Evolutionary conservation across 345 rosid genomes (phyloP).

Genomic region (Hibiscus syriacus): DNA sequence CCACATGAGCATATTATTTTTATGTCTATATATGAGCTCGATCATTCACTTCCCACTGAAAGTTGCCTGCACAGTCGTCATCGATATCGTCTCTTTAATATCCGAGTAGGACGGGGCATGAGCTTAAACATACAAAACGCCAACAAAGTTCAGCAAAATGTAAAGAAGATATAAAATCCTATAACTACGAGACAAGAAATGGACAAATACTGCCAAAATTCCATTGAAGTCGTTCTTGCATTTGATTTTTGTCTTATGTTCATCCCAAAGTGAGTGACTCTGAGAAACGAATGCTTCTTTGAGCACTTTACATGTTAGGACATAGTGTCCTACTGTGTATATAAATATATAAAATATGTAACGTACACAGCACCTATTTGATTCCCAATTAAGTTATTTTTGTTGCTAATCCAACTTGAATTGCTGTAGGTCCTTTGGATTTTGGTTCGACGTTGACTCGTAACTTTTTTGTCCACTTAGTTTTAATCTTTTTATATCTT

Average conservation of each 20-base stretch:
- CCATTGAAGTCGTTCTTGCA: background rate
- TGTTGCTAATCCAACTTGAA: background rate
- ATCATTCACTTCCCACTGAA: background rate
- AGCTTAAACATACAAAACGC: background rate
- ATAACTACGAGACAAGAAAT: background rate
- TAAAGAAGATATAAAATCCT: background rate
- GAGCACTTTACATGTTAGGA: conserved; percentile 2
- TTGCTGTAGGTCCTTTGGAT: background rate
- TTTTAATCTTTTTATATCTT: background rate
- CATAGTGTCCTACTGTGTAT: too few species aligned
- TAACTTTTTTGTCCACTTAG: background rate
- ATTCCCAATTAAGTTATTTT: conserved; percentile 3
- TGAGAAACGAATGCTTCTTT: background rate
- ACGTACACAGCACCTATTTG: background rate
- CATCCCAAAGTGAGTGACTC: background rate
- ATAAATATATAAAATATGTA: too few species aligned
- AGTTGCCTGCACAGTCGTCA: conserved; percentile 15
- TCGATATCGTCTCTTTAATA: background rate
- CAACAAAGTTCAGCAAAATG: background rate
- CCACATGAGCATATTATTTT: conserved; percentile 25
- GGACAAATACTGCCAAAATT: background rate
- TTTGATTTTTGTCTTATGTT: conserved; percentile 1
- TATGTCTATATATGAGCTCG: background rate
- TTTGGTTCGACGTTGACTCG: background rate
- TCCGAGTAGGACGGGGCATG: background rate